These are phyloP conservation scores for Erysimum cheiranthoides DNA, from an alignment of 345 rosid species.

Conservation along the genomic window DNA sequence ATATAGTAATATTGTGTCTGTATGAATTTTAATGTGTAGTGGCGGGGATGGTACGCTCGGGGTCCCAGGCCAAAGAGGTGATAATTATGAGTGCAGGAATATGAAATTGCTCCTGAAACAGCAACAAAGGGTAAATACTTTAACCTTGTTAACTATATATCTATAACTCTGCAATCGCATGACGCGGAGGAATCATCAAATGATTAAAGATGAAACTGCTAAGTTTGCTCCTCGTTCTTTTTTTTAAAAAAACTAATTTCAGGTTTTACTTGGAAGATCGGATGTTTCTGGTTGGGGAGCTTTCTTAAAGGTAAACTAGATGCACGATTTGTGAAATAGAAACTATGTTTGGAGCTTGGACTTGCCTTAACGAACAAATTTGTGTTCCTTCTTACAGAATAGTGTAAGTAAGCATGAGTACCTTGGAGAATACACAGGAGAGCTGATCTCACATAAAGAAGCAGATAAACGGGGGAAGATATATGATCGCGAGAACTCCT, in stretches of 20 bases:
- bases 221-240: background rate
- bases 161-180: background rate
- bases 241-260: no score
- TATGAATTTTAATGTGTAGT: conserved; percentile 49
- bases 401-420: conserved; percentile 96
- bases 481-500: conserved; percentile 97
- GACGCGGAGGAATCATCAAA: background rate
- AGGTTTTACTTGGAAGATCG: conserved; percentile 99
- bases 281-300: conserved; percentile 99
- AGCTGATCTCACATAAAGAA: conserved; percentile 95
- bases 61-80: conserved; percentile 92
- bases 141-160: conserved; percentile 5
- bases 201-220: conserved; percentile 14
- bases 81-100: conserved; percentile 97
- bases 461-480: conserved; percentile 99
- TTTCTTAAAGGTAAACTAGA: conserved; percentile 79
- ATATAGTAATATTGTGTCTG: background rate
- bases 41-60: conserved; percentile 99
- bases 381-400: conserved; percentile 57
- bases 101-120: conserved; percentile 99
- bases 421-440: conserved; percentile 99
- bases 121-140: conserved; percentile 79
- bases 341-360: background rate
- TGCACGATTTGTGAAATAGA: conserved; percentile 20
- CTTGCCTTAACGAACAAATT: conserved; percentile 21